Percentiles rank a stretch among this genome's conserved stretches.
Evolutionary conservation across 129 eudicot species (phyloP).

Genomic region (Artemisia argyi): DNA sequence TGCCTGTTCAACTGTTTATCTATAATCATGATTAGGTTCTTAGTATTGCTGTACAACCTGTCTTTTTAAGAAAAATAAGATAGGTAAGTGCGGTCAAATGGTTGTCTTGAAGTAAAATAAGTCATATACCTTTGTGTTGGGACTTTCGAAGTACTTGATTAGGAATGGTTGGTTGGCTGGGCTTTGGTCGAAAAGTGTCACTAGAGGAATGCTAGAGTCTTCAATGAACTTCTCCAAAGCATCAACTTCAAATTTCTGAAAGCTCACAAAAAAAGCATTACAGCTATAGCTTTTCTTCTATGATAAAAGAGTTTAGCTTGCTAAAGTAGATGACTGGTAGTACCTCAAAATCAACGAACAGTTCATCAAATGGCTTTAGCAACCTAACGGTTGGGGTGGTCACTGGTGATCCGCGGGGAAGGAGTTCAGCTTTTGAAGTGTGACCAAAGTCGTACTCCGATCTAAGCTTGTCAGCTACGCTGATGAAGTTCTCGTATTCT

Average conservation of each 20-base stretch:
- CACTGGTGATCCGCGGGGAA: conserved; percentile 59
- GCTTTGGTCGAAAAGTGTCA: conserved; percentile 54
- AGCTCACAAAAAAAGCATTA: conserved; percentile 11
- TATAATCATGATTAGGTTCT: not conserved
- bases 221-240: conserved; percentile 74
- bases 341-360: conserved; percentile 71
- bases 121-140: conserved; percentile 54
- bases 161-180: conserved; percentile 59
- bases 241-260: conserved; percentile 65
- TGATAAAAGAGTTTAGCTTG: not conserved
- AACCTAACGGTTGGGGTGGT: conserved; percentile 66
- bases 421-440: conserved; percentile 65
- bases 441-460: conserved; percentile 69
- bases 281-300: not conserved
- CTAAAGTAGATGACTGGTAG: conserved; percentile 1
- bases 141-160: conserved; percentile 50
- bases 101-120: not conserved
- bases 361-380: conserved; percentile 90
- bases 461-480: conserved; percentile 72
- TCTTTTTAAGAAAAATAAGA: not conserved
- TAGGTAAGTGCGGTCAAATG: not conserved
- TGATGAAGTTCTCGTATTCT: conserved; percentile 64
- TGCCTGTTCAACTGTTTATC: not conserved
- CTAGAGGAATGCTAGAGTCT: conserved; percentile 53
- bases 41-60: not conserved